phyloP scores from a whole-genome alignment of 495 filamentous ascomycete genomes.

The Aspergillus hancockii region DNA sequence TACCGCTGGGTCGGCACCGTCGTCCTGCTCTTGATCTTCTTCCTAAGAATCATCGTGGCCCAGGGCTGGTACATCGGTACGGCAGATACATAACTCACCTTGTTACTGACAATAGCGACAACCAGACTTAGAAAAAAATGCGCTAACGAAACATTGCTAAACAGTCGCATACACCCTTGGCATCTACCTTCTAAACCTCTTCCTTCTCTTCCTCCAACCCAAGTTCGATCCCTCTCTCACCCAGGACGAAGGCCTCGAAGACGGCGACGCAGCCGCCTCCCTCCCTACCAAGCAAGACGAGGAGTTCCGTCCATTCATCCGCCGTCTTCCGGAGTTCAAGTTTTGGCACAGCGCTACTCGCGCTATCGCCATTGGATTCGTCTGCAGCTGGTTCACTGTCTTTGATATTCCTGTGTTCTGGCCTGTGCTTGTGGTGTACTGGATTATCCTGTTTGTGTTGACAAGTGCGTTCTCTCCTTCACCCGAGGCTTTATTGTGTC shows the following conservation, averaged over 20 bases:
- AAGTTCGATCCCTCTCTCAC: slow-evolving; percentile 99
- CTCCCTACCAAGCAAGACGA: slow-evolving; percentile 94
- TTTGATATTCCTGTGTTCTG: slow-evolving; percentile 99
- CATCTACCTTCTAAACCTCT: slow-evolving; percentile 98
- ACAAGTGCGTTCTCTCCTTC: slow-evolving; percentile 70
- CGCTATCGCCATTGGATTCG: slow-evolving; percentile 79
- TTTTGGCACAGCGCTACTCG: slow-evolving; percentile 97
- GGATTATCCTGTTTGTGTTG: slow-evolving; percentile 91
- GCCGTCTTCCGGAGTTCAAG: slow-evolving; percentile 97
- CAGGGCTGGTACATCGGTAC: slow-evolving; percentile 99
- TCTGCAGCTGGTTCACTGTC: slow-evolving; percentile 87
- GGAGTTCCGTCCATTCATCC: slow-evolving; percentile 96
- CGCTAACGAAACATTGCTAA: slow-evolving; percentile 10
- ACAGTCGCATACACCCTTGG: slow-evolving; percentile 95
- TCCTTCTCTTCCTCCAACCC: slow-evolving; percentile 96
- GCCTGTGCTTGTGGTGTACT: slow-evolving; percentile 97
- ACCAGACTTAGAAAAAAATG: slow-evolving; percentile 5
- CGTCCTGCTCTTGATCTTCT: slow-evolving; percentile 75
- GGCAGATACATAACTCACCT: slow-evolving; percentile 18
- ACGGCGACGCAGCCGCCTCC: slow-evolving; percentile 69
- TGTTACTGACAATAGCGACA: neutral
- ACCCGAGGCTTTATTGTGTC: neutral
- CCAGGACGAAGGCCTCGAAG: slow-evolving; percentile 93
- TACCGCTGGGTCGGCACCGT: slow-evolving; percentile 89
- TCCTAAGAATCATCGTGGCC: slow-evolving; percentile 81